These are phyloP conservation scores for Kwoniella mangroviensis DNA, from an alignment of 768 basidiomycete genomes.

Conservation along the genomic window DNA sequence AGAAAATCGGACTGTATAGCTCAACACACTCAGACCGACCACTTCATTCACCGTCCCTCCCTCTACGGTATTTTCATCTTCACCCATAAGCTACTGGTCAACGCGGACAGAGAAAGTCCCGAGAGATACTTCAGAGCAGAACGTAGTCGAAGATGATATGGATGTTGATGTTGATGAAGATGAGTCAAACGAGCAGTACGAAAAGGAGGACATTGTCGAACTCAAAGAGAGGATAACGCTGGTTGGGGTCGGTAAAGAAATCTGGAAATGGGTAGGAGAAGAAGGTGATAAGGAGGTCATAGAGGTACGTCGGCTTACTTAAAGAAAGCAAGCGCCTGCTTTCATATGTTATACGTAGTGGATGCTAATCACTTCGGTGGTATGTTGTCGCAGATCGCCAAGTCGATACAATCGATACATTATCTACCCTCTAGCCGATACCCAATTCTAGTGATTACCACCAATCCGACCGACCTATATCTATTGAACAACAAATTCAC, in stretches of 20 bases:
- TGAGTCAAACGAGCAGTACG: constrained; percentile 21
- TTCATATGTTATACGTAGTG: too few relatives aligned
- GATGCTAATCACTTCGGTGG: too few relatives aligned
- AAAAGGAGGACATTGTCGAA: constrained; percentile 32
- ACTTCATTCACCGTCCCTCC: constrained; percentile 56
- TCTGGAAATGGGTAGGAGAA: constrained; percentile 55
- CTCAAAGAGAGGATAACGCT: constrained; percentile 22
- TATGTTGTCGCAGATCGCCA: constrained; percentile 8
- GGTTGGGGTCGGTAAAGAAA: constrained; percentile 29
- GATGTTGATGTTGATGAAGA: constrained; percentile 33
- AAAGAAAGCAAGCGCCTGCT: too few relatives aligned
- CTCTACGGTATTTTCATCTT: constrained; percentile 44
- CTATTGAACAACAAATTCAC: constrained; percentile 14
- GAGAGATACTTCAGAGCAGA: constrained; percentile 19
- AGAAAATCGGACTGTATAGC: constrained; percentile 24
- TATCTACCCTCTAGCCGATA: constrained; percentile 13
- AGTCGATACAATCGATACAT: constrained; percentile 31
- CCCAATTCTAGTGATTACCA: constrained; percentile 29
- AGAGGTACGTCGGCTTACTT: constrained; percentile 31
- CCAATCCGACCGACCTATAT: background rate
- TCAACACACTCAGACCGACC: constrained; percentile 48
- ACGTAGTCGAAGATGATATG: constrained; percentile 22
- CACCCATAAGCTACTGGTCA: constrained; percentile 44
- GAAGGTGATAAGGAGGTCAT: constrained; percentile 42
- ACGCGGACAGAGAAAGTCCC: background rate